Percentiles rank a stretch among this genome's conserved stretches.
phyloP scores from a whole-genome alignment of 2,329 filamentous ascomycete species.

The Ambrosiella beaveri region DNA sequence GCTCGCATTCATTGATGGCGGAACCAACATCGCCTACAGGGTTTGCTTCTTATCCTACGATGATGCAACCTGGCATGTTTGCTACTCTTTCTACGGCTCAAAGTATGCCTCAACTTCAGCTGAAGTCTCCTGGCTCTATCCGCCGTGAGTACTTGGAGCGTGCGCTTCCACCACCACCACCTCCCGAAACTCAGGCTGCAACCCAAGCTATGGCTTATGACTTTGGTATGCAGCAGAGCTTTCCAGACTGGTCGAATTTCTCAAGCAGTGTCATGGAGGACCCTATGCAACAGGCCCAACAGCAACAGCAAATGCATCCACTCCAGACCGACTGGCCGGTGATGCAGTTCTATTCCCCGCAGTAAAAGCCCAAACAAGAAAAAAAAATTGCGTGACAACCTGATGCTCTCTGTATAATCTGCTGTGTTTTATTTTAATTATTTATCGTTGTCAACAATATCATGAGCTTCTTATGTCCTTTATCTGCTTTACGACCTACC shows the following conservation, averaged over 20 bases:
- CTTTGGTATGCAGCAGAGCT: conserved; percentile 23
- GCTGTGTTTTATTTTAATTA: no score
- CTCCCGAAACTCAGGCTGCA: conserved; percentile 9
- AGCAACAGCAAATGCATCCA: conserved; percentile 7
- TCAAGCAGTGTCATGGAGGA: conserved; percentile 21
- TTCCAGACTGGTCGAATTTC: conserved; percentile 27
- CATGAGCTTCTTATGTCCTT: no score
- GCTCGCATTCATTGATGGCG: conserved; percentile 15
- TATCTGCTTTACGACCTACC: no score
- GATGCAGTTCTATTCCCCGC: conserved; percentile 15
- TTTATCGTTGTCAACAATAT: no score
- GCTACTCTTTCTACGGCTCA: conserved; percentile 9
- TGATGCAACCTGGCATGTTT: conserved; percentile 17
- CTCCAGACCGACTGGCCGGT: conserved; percentile 16
- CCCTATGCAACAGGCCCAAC: conserved; percentile 7
- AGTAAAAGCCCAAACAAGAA: neutral
- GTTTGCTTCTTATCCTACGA: conserved; percentile 20
- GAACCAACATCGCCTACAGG: conserved; percentile 15
- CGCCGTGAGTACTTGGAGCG: conserved; percentile 19
- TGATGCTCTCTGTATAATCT: no score
- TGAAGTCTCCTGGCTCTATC: conserved; percentile 17
- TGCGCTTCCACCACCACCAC: conserved; percentile 21
- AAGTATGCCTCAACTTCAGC: conserved; percentile 18
- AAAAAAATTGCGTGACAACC: no score
- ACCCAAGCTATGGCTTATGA: conserved; percentile 26